phyloP scores from a whole-genome alignment of 176 grass and related monocot species.

The Aechmea fasciata region DNA sequence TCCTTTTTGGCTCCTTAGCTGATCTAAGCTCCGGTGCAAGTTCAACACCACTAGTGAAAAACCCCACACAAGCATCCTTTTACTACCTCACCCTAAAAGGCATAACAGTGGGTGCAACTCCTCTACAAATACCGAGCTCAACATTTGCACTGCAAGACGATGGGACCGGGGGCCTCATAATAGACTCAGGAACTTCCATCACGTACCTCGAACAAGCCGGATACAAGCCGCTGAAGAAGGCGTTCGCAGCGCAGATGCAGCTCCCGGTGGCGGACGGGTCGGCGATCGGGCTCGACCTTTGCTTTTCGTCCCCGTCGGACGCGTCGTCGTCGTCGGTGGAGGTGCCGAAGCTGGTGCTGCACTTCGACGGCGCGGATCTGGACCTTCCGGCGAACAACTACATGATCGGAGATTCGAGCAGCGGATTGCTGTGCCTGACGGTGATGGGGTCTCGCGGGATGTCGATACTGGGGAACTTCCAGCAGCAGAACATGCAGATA shows the following conservation, averaged over 20 bases:
- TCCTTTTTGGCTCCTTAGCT: constrained; percentile 37
- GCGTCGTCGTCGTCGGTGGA: constrained; percentile 6
- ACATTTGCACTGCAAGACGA: constrained; percentile 21
- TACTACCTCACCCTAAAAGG: constrained; percentile 42
- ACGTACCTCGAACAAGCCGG: constrained; percentile 28
- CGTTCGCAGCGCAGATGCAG: constrained; percentile 31
- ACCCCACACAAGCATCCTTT: background rate
- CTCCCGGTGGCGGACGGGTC: constrained; percentile 22
- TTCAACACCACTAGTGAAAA: constrained; percentile 19
- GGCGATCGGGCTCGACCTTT: constrained; percentile 22
- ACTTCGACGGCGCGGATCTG: constrained; percentile 37
- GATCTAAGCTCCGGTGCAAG: constrained; percentile 9
- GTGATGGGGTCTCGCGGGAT: background rate
- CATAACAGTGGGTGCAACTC: constrained; percentile 34
- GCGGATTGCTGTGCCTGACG: constrained; percentile 13
- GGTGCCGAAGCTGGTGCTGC: constrained; percentile 38
- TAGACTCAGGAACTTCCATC: constrained; percentile 46
- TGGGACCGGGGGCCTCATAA: constrained; percentile 38
- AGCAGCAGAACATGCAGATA: constrained; percentile 54
- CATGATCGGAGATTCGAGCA: background rate
- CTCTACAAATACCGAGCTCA: constrained; percentile 27
- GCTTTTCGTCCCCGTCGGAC: constrained; percentile 44
- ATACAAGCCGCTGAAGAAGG: constrained; percentile 19
- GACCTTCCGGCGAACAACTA: constrained; percentile 33
- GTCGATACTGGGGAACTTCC: constrained; percentile 33